Conservation (phyloP, 164 flowering plant genomes). For the Paratinospora sagittata region DNA sequence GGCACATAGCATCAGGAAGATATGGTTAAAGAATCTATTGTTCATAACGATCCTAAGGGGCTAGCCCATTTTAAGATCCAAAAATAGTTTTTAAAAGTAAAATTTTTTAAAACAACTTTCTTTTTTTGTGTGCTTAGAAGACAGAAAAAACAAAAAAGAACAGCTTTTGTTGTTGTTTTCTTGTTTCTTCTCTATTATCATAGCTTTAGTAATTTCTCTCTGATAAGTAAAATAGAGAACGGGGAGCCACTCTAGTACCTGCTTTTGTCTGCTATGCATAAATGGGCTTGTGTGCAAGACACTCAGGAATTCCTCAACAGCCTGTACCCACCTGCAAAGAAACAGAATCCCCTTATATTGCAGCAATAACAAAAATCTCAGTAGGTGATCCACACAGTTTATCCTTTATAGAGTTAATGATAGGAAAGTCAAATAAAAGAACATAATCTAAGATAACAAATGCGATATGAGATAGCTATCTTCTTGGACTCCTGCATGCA, state of each 20-base stretch:
- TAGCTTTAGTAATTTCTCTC: neutral
- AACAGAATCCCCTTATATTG: neutral
- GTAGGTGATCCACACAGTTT: neutral
- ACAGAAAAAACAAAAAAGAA: too few relatives aligned
- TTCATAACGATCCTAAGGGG: neutral
- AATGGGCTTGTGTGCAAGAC: constrained; percentile 36
- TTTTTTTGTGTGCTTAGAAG: too few relatives aligned
- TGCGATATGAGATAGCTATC: neutral
- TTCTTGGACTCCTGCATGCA: too few relatives aligned
- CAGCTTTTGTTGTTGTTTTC: too few relatives aligned
- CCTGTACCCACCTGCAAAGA: constrained; percentile 56
- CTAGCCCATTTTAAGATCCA: neutral
- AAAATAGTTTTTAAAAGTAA: too few relatives aligned
- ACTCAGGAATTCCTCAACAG: constrained; percentile 45
- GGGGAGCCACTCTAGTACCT: constrained; percentile 20
- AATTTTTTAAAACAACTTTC: too few relatives aligned
- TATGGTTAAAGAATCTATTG: neutral
- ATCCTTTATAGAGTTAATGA: neutral
- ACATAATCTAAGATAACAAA: neutral
- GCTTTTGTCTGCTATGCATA: constrained; percentile 28
- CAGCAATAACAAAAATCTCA: neutral
- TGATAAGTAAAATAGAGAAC: neutral
- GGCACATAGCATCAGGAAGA: too few relatives aligned
- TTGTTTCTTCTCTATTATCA: neutral
- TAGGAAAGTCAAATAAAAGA: neutral